Evolutionary conservation across 1,139 yeast species (phyloP).

Genomic region (Yamadazyma siamensis): DNA sequence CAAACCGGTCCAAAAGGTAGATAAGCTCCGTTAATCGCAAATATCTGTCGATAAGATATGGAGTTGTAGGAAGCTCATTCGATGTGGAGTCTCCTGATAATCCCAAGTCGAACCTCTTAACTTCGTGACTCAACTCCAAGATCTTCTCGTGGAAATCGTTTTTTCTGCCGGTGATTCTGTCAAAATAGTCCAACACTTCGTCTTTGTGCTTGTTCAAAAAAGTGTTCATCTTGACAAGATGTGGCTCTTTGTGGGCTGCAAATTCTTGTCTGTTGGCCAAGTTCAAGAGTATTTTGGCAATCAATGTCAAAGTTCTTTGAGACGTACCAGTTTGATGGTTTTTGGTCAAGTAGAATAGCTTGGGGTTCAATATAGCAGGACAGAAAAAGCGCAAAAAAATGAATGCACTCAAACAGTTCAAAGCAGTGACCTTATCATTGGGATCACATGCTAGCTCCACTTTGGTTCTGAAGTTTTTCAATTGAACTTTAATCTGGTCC

Average conservation of each 20-base stretch:
- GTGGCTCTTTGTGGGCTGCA: constrained; percentile 77
- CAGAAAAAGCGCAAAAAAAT: constrained; percentile 83
- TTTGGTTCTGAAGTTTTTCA: constrained; percentile 55
- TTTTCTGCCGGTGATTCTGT: constrained; percentile 67
- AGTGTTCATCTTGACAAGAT: constrained; percentile 64
- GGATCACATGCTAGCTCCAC: constrained; percentile 64
- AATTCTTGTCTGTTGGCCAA: constrained; percentile 75
- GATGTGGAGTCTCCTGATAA: constrained; percentile 43
- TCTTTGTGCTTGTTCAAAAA: constrained; percentile 58
- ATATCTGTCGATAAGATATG: constrained; percentile 65
- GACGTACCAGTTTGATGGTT: constrained; percentile 67
- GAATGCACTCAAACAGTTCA: constrained; percentile 79
- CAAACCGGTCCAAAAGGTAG: constrained; percentile 32
- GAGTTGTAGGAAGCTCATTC: constrained; percentile 63
- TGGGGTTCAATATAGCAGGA: constrained; percentile 89
- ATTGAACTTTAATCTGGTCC: constrained; percentile 55
- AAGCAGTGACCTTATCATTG: constrained; percentile 48
- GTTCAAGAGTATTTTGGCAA: constrained; percentile 80
- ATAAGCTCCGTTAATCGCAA: constrained; percentile 58
- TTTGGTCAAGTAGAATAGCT: constrained; percentile 68
- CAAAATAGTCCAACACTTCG: constrained; percentile 66
- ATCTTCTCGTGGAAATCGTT: constrained; percentile 61
- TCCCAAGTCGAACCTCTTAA: constrained; percentile 49
- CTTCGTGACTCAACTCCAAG: constrained; percentile 55
- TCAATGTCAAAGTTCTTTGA: constrained; percentile 73